phyloP scores from a whole-genome alignment of 2,329 filamentous ascomycete species.

The Massarina eburnea region DNA sequence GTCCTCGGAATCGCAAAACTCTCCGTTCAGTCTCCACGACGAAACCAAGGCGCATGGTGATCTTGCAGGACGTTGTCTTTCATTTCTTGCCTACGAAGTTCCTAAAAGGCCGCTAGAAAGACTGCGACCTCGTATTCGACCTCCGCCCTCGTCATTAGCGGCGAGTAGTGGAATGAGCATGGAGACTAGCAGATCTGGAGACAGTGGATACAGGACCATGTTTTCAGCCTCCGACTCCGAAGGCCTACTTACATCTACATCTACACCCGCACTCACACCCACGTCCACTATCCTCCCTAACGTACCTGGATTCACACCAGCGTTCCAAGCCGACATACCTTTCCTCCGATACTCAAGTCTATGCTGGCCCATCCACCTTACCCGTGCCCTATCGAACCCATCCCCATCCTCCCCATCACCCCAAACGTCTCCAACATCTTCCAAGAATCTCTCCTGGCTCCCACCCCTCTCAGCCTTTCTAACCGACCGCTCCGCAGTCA shows the following conservation, averaged over 20 bases:
- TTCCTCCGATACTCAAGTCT: constrained; percentile 35
- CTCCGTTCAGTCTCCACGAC: constrained; percentile 27
- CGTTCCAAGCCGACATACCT: constrained; percentile 28
- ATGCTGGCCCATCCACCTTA: constrained; percentile 37
- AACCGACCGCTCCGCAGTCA: constrained; percentile 26
- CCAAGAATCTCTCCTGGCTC: constrained; percentile 21
- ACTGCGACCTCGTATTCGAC: constrained; percentile 12
- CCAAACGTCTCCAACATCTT: constrained; percentile 1
- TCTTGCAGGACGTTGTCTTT: constrained; percentile 30
- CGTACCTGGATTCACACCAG: constrained; percentile 8
- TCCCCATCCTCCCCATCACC: not conserved
- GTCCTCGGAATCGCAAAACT: constrained; percentile 15
- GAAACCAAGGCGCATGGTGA: constrained; percentile 28
- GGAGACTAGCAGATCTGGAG: constrained; percentile 27
- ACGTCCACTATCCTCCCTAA: constrained; percentile 2
- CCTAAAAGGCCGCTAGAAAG: constrained; percentile 27
- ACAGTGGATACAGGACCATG: constrained; percentile 35
- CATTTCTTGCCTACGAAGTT: constrained; percentile 28
- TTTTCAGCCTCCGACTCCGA: constrained; percentile 25
- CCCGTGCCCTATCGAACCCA: constrained; percentile 19
- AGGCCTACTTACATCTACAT: constrained; percentile 1
- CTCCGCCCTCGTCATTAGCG: constrained; percentile 6
- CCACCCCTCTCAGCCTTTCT: constrained; percentile 27
- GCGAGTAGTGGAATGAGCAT: constrained; percentile 25
- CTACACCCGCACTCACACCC: constrained; percentile 1